Percentiles rank a stretch among this genome's conserved stretches.
Evolutionary conservation across 345 rosid genomes (phyloP).

Genomic region (Passiflora organensis): DNA sequence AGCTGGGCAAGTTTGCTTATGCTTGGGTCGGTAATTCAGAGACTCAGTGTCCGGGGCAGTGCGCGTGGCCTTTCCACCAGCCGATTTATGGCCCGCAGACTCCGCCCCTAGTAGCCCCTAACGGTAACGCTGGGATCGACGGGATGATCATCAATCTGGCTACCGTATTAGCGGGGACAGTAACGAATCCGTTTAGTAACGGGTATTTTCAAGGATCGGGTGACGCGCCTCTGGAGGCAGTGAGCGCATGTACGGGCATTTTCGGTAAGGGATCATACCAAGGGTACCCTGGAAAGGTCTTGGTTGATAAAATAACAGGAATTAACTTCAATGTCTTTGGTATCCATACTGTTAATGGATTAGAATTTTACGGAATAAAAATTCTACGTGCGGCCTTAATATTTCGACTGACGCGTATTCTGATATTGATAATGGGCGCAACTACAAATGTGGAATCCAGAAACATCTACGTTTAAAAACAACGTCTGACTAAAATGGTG

Average conservation of each 20-base stretch:
- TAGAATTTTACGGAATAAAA: no score
- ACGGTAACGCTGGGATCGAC: conserved; percentile 23
- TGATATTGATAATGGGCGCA: conserved; percentile 15
- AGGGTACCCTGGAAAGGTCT: conserved; percentile 23
- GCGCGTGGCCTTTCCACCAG: conserved; percentile 31
- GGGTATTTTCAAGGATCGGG: conserved; percentile 23
- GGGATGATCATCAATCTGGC: conserved; percentile 27
- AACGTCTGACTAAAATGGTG: no score
- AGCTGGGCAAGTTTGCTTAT: conserved; percentile 8
- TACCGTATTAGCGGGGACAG: conserved; percentile 23
- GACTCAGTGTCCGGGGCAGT: conserved; percentile 28
- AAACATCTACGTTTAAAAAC: conserved; percentile 19
- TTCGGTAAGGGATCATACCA: conserved; percentile 24
- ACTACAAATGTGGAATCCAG: conserved; percentile 31
- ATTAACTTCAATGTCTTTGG: conserved; percentile 23
- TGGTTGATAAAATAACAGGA: conserved; percentile 21
- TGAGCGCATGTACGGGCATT: conserved; percentile 26
- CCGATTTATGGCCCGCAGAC: conserved; percentile 27
- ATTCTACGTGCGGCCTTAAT: no score
- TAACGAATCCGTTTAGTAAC: conserved; percentile 23
- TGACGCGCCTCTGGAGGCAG: conserved; percentile 23
- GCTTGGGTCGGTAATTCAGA: conserved; percentile 26
- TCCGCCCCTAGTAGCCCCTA: conserved; percentile 21
- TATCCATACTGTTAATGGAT: no score
- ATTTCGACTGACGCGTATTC: no score